phyloP scores from a whole-genome alignment of 768 basidiomycete genomes.

The Pleurotus djamor region DNA sequence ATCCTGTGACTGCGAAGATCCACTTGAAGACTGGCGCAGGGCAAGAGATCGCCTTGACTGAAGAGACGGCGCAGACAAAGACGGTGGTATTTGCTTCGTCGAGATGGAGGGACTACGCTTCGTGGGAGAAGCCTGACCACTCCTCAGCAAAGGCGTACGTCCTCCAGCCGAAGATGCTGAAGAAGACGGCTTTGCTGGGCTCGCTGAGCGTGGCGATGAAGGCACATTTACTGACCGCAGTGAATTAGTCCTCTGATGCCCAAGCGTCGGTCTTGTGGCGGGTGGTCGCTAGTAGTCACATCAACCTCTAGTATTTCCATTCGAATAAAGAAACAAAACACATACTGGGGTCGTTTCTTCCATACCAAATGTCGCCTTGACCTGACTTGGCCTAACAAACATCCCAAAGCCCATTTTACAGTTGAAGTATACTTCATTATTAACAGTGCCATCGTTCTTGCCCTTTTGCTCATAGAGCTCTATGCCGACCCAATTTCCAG shows the following conservation, averaged over 20 bases:
- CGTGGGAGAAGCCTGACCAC: conserved; percentile 46
- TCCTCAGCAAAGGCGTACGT: conserved; percentile 24
- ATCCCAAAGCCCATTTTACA: conserved; percentile 80
- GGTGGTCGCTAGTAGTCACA: conserved; percentile 16
- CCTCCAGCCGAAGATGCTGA: conserved; percentile 23
- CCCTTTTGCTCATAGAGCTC: conserved; percentile 82
- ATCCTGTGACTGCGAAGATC: conserved; percentile 1
- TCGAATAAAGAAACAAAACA: conserved; percentile 1
- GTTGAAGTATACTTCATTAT: conserved; percentile 77
- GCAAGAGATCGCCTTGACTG: conserved; percentile 1
- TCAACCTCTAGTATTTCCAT: conserved; percentile 1
- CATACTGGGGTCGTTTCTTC: conserved; percentile 23
- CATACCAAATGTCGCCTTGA: conserved; percentile 57
- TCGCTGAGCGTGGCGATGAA: conserved; percentile 61
- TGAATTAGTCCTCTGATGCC: conserved; percentile 59
- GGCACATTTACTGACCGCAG: conserved; percentile 41
- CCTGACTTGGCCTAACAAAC: conserved; percentile 85
- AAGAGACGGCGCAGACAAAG: background rate
- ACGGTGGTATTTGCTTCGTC: background rate
- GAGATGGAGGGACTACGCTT: conserved; percentile 36
- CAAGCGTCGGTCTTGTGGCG: conserved; percentile 27
- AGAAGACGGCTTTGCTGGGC: conserved; percentile 52
- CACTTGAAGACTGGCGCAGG: conserved; percentile 2
- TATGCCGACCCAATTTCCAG: conserved; percentile 95
- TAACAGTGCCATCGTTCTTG: conserved; percentile 94